These are phyloP conservation scores for Microcos paniculata DNA, from an alignment of 345 rosid genomes.

Conservation along the genomic window DNA sequence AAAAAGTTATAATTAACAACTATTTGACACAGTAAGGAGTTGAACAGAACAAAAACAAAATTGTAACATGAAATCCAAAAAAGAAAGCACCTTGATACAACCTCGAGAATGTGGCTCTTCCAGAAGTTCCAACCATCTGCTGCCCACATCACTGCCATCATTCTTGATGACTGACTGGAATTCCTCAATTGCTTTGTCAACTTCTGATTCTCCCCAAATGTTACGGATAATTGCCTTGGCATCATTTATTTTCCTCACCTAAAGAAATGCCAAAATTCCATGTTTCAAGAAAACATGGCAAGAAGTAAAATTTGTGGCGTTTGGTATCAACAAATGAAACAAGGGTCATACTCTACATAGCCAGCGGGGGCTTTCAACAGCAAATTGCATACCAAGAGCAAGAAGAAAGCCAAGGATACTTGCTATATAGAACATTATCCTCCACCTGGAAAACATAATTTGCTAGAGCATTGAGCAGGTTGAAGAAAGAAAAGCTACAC, in stretches of 20 bases:
- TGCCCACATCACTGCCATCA: conserved; percentile 49
- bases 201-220: conserved; percentile 71
- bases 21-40: background rate
- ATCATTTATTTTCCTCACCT: conserved; percentile 64
- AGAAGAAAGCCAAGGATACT: conserved; percentile 59
- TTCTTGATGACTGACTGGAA: conserved; percentile 53
- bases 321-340: conserved; percentile 5
- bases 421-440: conserved; percentile 64
- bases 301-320: conserved; percentile 9
- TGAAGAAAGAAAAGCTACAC: background rate
- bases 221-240: conserved; percentile 51
- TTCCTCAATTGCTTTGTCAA: conserved; percentile 53
- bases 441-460: conserved; percentile 61
- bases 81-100: conserved; percentile 52
- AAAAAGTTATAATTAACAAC: background rate
- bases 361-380: conserved; percentile 90
- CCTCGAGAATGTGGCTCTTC: conserved; percentile 82
- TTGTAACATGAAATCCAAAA: conserved; percentile 2
- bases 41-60: background rate
- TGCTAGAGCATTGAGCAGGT: conserved; percentile 7
- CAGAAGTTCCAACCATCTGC: conserved; percentile 68
- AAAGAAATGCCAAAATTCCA: conserved; percentile 4
- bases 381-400: conserved; percentile 69
- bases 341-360: conserved; percentile 58
- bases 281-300: conserved; percentile 15